phyloP scores from a whole-genome alignment of 1,284 basidiomycete genomes.

The Mixia osmundae region DNA sequence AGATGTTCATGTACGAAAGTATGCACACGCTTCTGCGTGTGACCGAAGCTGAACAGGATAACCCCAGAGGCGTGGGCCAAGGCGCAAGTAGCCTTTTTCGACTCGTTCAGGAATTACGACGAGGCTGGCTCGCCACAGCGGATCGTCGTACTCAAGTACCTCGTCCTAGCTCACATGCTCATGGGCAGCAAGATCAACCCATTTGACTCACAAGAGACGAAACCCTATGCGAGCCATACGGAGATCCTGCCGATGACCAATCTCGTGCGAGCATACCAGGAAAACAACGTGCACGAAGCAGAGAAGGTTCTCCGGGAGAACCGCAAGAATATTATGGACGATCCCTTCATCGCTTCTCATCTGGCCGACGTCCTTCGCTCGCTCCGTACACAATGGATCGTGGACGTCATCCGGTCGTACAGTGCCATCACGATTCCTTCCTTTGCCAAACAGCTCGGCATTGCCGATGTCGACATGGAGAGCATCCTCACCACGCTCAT shows the following conservation, averaged over 20 bases:
- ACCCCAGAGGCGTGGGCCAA: constrained; percentile 89
- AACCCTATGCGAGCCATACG: constrained; percentile 83
- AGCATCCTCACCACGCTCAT: constrained; percentile 81
- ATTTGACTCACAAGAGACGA: constrained; percentile 97
- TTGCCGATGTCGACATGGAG: constrained; percentile 66
- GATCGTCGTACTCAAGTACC: constrained; percentile 93
- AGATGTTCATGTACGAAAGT: constrained; percentile 99
- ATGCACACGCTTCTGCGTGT: too few species aligned
- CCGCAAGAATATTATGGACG: constrained; percentile 77
- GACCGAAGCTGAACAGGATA: too few species aligned
- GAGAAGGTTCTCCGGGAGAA: constrained; percentile 89
- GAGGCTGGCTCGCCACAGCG: constrained; percentile 90
- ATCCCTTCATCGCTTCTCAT: constrained; percentile 73
- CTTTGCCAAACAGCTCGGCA: constrained; percentile 84
- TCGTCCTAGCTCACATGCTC: constrained; percentile 94
- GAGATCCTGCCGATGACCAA: constrained; percentile 97
- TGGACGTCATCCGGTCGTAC: constrained; percentile 93
- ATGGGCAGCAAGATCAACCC: constrained; percentile 97
- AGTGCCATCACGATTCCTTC: constrained; percentile 74
- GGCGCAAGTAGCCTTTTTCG: constrained; percentile 94
- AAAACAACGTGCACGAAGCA: constrained; percentile 80
- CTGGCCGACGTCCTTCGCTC: constrained; percentile 86
- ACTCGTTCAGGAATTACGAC: constrained; percentile 95
- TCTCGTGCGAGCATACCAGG: constrained; percentile 84
- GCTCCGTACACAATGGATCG: constrained; percentile 81